Evolutionary conservation across 73 alveolate species (phyloP).

Genomic region (Tetrahymena borealis): DNA sequence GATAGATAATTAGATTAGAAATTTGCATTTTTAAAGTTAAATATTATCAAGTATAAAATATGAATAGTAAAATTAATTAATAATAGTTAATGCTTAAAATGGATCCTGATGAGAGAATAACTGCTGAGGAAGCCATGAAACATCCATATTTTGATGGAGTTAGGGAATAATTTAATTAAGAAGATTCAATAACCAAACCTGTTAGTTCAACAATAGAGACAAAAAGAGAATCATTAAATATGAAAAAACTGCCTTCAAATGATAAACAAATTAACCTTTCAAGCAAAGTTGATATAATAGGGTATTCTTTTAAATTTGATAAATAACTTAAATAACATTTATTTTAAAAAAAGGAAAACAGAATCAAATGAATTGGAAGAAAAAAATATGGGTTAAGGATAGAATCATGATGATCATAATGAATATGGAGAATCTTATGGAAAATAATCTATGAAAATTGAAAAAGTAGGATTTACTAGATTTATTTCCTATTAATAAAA

Average conservation of each 20-base stretch:
- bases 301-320: too few relatives aligned
- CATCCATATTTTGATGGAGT: conserved; percentile 83
- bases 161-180: conserved; percentile 35
- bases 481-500: background rate
- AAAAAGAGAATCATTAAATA: background rate
- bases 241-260: background rate
- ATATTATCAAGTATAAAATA: too few relatives aligned
- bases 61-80: too few relatives aligned
- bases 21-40: too few relatives aligned
- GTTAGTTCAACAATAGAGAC: background rate
- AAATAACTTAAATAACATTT: too few relatives aligned
- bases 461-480: background rate
- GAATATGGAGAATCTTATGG: background rate
- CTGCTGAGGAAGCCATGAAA: conserved; percentile 77
- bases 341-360: background rate
- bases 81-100: conserved; percentile 69
- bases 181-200: background rate
- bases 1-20: too few relatives aligned
- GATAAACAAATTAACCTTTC: background rate
- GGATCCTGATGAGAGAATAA: conserved; percentile 83
- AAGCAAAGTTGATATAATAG: background rate
- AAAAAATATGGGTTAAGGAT: background rate
- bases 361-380: background rate
- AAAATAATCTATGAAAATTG: background rate
- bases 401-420: background rate